Evolutionary conservation across 257 asterid species (phyloP), one percentile per base, ranked within the genome.

Genomic region (Solanum chaucha): DNA sequence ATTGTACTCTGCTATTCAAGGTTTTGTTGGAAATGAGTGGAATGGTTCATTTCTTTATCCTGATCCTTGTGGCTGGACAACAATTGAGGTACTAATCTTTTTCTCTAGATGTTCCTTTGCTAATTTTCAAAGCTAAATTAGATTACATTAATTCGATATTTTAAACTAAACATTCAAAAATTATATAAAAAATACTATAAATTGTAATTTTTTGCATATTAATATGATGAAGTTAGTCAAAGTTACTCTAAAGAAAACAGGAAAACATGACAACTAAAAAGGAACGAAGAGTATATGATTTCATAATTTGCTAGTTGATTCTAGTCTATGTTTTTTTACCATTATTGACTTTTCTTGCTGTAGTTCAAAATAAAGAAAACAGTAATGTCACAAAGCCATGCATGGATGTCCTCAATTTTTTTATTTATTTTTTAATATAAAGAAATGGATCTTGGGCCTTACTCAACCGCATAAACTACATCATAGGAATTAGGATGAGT

Each of bases 1-100:
- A 10, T 74, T 90, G 74, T 90, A 88, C 34, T 84, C 84, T 22
- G 87, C 89, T 70, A 85, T 88, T 67, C 92, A 90, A 85, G 92
- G 88, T 46, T 90, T 90, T 61, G 89, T 88, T 30, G 90, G 92
- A 20, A 73, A 88, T 67, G 87, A 73, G 32, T 90, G 90, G 92
- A 90, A 90, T 85, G 90, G 90, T 83, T 86, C 89, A 38, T 87
- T 84, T 26, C 92, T 90, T 58, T 90, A 88, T 71, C 92, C 90
- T 68, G 92, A 90, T 64, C 92, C 92, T 88, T 90, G 92, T 87
- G 92, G 92, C 55, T 88, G 90, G 90, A 87, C 92, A 61, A 87
- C 92, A 20, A 90, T 90, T 22, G 88, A 90, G 90, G 92, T 88
- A 84, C 15, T 46, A 80, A 46, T 2, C 8, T 80, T 46, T 55